A percentile compares a stretch with the other conserved stretches of the same genome.
Conservation (phyloP, 371 early-diverging fungal species). For the Mortierella sp. region DNA sequence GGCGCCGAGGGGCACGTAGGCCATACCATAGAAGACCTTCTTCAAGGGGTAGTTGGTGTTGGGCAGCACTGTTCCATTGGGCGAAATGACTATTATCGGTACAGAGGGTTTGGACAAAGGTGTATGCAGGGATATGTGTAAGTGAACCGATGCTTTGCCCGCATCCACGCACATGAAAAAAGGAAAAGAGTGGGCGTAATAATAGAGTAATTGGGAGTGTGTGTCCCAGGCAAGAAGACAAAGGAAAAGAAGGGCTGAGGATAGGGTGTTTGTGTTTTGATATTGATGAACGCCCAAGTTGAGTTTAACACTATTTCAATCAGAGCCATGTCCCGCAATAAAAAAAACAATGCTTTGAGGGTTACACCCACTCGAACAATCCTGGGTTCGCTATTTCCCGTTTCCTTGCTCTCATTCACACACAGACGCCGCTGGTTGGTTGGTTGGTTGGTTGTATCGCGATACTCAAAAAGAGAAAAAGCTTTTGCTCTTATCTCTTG, state of each 20-base stretch:
- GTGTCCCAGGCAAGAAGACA: too few relatives aligned
- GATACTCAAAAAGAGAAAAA: neutral
- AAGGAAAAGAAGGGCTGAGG: neutral
- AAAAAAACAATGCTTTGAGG: neutral
- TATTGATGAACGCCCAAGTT: neutral
- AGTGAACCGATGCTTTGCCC: too few relatives aligned
- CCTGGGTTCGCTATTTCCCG: neutral
- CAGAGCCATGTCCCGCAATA: neutral
- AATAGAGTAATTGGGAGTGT: neutral
- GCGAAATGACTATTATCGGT: slow-evolving; percentile 18
- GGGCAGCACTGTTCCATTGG: slow-evolving; percentile 37
- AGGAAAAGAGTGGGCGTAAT: neutral
- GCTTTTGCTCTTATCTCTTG: neutral
- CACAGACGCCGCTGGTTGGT: neutral
- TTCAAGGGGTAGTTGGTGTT: slow-evolving; percentile 35
- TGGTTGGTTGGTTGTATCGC: neutral
- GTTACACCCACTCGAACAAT: too few relatives aligned
- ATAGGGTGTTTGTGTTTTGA: neutral
- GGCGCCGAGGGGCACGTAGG: slow-evolving; percentile 62
- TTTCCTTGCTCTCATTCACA: neutral
- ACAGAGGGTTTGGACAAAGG: neutral
- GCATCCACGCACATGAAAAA: neutral
- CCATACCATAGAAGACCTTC: slow-evolving; percentile 64
- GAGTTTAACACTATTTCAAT: slow-evolving; percentile 3
- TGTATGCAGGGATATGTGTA: neutral